Evolutionary conservation across 1,284 basidiomycete species (phyloP).

Genomic region (Cryptococcus neoformans): DNA sequence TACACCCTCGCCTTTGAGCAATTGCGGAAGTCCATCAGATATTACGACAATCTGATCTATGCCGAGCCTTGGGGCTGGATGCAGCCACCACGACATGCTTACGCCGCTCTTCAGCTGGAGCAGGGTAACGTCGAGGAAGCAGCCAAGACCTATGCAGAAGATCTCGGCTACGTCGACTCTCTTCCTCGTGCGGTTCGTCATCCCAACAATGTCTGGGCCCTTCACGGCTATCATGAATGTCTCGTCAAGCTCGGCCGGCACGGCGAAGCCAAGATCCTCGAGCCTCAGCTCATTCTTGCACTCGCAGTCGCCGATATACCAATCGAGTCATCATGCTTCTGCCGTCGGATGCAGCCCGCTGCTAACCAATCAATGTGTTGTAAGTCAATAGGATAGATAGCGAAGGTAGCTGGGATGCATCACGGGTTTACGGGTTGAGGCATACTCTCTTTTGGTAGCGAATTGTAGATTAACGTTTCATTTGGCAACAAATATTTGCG

Average conservation of each 20-base stretch:
- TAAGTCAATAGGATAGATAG: too few species aligned
- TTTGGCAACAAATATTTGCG: too few species aligned
- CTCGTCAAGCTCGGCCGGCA: slow-evolving; percentile 26
- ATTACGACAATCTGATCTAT: slow-evolving; percentile 34
- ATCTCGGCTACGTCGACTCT: slow-evolving; percentile 32
- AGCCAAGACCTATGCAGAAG: slow-evolving; percentile 30
- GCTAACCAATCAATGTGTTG: too few species aligned
- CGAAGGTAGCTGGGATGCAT: too few species aligned
- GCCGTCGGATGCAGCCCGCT: slow-evolving; percentile 1
- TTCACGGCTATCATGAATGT: slow-evolving; percentile 45
- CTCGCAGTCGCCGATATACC: slow-evolving; percentile 36
- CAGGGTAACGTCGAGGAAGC: slow-evolving; percentile 36
- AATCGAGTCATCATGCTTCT: slow-evolving; percentile 36
- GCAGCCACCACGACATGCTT: slow-evolving; percentile 42
- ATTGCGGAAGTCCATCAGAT: slow-evolving; percentile 29
- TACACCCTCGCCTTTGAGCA: slow-evolving; percentile 29
- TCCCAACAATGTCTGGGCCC: slow-evolving; percentile 46
- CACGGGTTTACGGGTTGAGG: too few species aligned
- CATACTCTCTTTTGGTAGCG: too few species aligned
- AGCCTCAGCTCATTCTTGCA: slow-evolving; percentile 30
- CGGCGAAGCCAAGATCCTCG: slow-evolving; percentile 28
- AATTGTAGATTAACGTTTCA: too few species aligned
- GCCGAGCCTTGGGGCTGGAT: slow-evolving; percentile 46
- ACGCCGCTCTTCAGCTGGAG: slow-evolving; percentile 41
- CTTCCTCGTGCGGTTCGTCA: slow-evolving; percentile 38